Conservation (phyloP, 192 early-diverging fungal species). For the Coemansia sp. region DNA sequence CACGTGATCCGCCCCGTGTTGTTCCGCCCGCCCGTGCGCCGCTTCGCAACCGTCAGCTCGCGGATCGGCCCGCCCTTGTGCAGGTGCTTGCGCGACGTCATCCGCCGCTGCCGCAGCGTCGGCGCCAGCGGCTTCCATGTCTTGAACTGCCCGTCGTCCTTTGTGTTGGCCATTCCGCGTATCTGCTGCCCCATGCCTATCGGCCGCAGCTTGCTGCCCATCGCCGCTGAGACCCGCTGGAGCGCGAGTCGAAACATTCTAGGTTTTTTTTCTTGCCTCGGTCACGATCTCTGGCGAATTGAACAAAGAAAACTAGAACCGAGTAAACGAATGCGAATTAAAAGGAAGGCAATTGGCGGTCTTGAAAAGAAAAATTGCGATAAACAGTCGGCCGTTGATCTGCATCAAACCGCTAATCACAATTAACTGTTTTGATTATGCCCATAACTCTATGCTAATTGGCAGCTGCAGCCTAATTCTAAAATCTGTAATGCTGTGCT, state of each 20-base stretch:
- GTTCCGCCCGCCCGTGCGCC: slow-evolving; percentile 83
- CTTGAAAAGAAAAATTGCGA: not conserved
- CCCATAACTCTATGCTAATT: too few species aligned
- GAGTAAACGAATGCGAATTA: not conserved
- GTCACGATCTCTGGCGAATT: not conserved
- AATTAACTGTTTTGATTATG: too few species aligned
- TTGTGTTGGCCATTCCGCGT: slow-evolving; percentile 37
- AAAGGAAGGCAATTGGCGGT: not conserved
- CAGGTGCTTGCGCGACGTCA: slow-evolving; percentile 82
- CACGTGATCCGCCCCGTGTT: slow-evolving; percentile 87
- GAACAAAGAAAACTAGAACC: too few species aligned
- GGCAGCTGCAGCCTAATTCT: too few species aligned
- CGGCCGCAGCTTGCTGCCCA: not conserved
- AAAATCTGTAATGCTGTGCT: too few species aligned
- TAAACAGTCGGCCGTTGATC: not conserved
- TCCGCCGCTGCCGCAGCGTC: slow-evolving; percentile 79
- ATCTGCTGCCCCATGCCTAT: not conserved
- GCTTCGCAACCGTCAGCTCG: slow-evolving; percentile 78
- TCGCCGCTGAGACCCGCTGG: slow-evolving; percentile 6
- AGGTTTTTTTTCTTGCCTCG: not conserved
- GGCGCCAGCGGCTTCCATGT: slow-evolving; percentile 87
- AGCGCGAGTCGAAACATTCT: slow-evolving; percentile 15
- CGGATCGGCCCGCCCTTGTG: slow-evolving; percentile 83
- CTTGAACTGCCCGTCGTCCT: slow-evolving; percentile 77
- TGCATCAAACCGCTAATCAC: not conserved